Percentiles rank a stretch among this genome's conserved stretches.
Conservation (phyloP, 495 filamentous ascomycete genomes). For the Daldinia grandis region DNA sequence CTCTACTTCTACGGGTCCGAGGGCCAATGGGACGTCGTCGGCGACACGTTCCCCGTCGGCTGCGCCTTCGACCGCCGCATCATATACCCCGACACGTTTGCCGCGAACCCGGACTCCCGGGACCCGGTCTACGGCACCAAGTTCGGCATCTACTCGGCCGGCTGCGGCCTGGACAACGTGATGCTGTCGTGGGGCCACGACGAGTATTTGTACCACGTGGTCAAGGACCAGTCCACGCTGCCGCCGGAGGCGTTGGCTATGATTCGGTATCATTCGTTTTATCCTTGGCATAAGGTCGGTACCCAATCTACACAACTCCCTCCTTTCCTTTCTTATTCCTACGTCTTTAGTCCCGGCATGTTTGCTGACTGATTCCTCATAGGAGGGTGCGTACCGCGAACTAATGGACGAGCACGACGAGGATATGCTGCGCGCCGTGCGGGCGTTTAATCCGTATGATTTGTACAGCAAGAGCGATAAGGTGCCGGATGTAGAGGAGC, state of each 20-base stretch:
- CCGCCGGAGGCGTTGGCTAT: constrained; percentile 85
- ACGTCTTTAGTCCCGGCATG: too few relatives aligned
- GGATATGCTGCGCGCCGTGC: constrained; percentile 79
- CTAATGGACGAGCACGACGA: constrained; percentile 85
- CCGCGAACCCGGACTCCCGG: constrained; percentile 70
- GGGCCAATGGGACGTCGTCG: constrained; percentile 93
- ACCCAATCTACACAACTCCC: too few relatives aligned
- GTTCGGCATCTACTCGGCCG: constrained; percentile 78
- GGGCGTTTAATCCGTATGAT: constrained; percentile 91
- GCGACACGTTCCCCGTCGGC: constrained; percentile 92
- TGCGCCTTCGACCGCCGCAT: constrained; percentile 76
- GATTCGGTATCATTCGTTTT: constrained; percentile 91
- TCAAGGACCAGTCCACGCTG: constrained; percentile 78
- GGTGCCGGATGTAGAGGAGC: constrained; percentile 73
- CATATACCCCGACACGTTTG: constrained; percentile 81
- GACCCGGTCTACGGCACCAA: constrained; percentile 74
- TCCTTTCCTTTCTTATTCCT: not conserved
- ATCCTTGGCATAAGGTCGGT: constrained; percentile 83
- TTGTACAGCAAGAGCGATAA: constrained; percentile 92
- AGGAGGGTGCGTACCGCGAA: constrained; percentile 74
- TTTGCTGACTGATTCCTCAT: not conserved
- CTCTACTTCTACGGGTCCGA: constrained; percentile 83
- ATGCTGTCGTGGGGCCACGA: constrained; percentile 95
- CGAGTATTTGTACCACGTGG: constrained; percentile 87
- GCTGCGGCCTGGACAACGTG: constrained; percentile 81